phyloP scores from a whole-genome alignment of 371 early-diverging fungal species.

The Batkoa obscura region DNA sequence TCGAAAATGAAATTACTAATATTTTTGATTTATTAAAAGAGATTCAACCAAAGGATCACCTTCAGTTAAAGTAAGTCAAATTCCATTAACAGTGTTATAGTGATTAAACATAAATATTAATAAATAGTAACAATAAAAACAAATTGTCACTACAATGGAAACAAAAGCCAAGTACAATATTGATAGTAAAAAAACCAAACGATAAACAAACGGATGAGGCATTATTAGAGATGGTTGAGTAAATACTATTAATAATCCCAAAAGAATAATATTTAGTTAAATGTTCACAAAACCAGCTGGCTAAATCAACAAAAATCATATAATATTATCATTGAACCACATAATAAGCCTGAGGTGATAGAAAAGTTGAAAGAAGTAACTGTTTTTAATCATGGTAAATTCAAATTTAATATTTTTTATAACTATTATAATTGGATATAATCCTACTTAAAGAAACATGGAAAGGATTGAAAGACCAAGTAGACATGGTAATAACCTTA shows the following conservation, averaged over 20 bases:
- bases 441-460: slow-evolving; percentile 11
- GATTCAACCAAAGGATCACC: too few relatives aligned
- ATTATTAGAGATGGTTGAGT: slow-evolving; percentile 38
- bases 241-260: slow-evolving; percentile 3
- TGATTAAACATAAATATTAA: too few relatives aligned
- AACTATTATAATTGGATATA: background rate
- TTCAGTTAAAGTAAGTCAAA: too few relatives aligned
- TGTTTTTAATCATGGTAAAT: slow-evolving; percentile 24
- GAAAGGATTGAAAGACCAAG: slow-evolving; percentile 20
- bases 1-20: too few relatives aligned
- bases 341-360: slow-evolving; percentile 29
- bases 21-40: too few relatives aligned
- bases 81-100: too few relatives aligned
- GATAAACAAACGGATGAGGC: slow-evolving; percentile 44
- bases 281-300: slow-evolving; percentile 23
- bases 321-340: slow-evolving; percentile 48
- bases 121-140: background rate
- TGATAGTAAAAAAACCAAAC: slow-evolving; percentile 59
- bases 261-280: background rate
- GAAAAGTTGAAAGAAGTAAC: slow-evolving; percentile 30
- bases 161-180: slow-evolving; percentile 40
- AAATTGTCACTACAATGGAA: slow-evolving; percentile 28
- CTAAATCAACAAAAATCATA: slow-evolving; percentile 29
- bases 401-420: background rate
- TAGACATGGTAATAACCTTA: slow-evolving; percentile 78